These are phyloP conservation scores for Simplicillium aogashimaense DNA, from an alignment of 2,329 filamentous ascomycete genomes.

Conservation along the genomic window DNA sequence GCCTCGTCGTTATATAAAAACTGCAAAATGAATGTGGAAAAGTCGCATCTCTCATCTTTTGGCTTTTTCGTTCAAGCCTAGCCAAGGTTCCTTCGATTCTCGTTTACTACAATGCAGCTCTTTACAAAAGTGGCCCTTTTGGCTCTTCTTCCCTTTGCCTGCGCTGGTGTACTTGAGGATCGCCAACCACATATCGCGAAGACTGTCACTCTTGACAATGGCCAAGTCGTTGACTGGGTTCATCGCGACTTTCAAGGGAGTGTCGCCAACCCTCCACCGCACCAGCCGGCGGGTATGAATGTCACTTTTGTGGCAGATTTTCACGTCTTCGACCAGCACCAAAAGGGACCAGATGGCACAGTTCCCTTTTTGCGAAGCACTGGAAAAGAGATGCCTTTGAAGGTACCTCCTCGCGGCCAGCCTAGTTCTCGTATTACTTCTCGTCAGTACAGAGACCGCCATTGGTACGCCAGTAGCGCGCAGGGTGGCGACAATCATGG, in stretches of 20 bases:
- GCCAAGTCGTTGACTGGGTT: slow-evolving; percentile 4
- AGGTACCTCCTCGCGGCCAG: neutral
- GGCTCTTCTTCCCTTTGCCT: too few species aligned
- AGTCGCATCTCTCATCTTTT: too few species aligned
- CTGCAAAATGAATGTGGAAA: too few species aligned
- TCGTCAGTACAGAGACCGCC: neutral
- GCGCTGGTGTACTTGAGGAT: too few species aligned
- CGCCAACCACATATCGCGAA: neutral
- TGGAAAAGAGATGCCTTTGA: neutral
- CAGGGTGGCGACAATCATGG: neutral
- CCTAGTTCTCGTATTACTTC: neutral
- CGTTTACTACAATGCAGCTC: too few species aligned
- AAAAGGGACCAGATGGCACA: neutral
- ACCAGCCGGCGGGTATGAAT: neutral
- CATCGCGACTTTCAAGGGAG: neutral
- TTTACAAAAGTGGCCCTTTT: too few species aligned
- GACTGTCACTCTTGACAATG: slow-evolving; percentile 2
- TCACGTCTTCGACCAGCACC: neutral
- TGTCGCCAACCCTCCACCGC: neutral
- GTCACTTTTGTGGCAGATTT: neutral
- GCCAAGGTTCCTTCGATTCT: too few species aligned
- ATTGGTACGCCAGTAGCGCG: neutral
- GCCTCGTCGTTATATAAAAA: too few species aligned
- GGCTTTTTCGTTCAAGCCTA: too few species aligned
- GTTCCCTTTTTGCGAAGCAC: slow-evolving; percentile 2